Conservation (phyloP, 805 yeast species). For the Ogataea pignaliae region DNA sequence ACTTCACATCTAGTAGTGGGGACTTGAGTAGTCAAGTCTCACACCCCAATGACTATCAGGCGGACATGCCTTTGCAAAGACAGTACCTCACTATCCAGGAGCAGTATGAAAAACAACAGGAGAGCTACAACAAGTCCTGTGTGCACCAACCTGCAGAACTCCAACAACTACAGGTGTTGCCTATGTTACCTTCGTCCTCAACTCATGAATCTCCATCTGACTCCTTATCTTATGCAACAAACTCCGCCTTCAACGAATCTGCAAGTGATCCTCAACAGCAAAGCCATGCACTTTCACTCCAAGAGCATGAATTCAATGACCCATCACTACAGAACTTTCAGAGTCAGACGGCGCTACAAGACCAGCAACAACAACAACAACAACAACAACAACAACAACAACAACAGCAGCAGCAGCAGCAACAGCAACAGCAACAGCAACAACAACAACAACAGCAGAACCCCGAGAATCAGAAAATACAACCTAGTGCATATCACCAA, state of each 20-base stretch:
- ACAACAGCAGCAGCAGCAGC: not conserved
- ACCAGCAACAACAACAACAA: not conserved
- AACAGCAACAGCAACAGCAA: not conserved
- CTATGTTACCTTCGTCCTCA: not conserved
- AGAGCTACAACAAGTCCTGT: constrained; percentile 1
- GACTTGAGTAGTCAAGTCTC: no score
- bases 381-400: not conserved
- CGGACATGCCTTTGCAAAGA: no score
- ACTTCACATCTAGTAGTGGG: no score
- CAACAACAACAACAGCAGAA: not conserved
- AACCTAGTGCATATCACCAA: not conserved
- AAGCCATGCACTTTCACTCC: not conserved
- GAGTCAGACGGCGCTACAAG: no score
- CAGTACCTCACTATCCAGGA: constrained; percentile 2
- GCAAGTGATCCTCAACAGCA: not conserved
- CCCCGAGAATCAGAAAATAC: not conserved
- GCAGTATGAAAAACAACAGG: constrained; percentile 3
- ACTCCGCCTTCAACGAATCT: no score
- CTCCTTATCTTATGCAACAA: no score
- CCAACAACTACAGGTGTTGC: not conserved
- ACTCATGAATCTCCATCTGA: not conserved
- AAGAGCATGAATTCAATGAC: not conserved
- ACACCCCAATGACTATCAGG: no score
- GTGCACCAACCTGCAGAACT: not conserved
- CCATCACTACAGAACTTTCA: not conserved